phyloP scores from a whole-genome alignment of 345 rosid species.

The Heritiera fomes region DNA sequence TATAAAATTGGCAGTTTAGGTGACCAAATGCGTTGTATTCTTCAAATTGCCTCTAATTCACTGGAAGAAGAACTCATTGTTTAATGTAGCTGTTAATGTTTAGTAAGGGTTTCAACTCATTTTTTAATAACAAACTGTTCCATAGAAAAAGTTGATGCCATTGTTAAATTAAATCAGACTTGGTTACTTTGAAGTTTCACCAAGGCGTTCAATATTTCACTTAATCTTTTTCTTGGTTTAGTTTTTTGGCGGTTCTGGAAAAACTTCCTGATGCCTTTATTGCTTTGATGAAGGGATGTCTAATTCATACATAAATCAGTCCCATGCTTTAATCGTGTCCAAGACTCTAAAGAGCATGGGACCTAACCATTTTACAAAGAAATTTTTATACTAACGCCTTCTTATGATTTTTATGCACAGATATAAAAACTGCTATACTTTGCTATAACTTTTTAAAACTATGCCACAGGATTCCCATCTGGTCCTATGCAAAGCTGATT shows the following conservation, averaged over 20 bases:
- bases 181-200: neutral
- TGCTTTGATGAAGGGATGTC: constrained; percentile 47
- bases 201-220: neutral
- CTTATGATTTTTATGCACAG: neutral
- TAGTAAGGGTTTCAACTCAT: neutral
- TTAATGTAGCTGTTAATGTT: neutral
- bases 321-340: constrained; percentile 67
- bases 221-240: neutral
- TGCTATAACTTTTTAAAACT: constrained; percentile 7
- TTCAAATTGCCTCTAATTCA: neutral
- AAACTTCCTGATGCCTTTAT: neutral
- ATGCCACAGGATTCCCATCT: constrained; percentile 76
- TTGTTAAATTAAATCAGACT: neutral
- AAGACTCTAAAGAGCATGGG: constrained; percentile 74
- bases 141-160: neutral
- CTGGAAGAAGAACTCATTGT: neutral
- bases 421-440: neutral
- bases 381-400: neutral
- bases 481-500: constrained; percentile 80
- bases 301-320: constrained; percentile 27
- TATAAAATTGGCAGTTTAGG: neutral
- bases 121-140: neutral
- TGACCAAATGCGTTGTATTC: neutral
- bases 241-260: neutral
- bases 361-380: constrained; percentile 53